phyloP scores from a whole-genome alignment of 495 filamentous ascomycete genomes.

The Penicillium desertorum region DNA sequence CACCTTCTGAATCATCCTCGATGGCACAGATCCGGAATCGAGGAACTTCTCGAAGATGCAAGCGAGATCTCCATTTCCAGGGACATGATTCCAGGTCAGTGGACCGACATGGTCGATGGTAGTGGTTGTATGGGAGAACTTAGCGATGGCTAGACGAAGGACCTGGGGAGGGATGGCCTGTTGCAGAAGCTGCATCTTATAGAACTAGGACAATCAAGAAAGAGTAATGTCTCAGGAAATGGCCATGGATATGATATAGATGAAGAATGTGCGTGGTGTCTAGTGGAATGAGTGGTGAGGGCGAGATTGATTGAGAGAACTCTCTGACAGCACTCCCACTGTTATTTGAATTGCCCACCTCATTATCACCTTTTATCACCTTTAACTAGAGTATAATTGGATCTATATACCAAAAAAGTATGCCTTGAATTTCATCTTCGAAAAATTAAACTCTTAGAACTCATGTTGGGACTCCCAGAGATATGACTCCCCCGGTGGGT shows the following conservation, averaged over 20 bases:
- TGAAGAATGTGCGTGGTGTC: background rate
- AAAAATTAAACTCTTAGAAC: background rate
- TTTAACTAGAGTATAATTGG: background rate
- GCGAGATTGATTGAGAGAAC: background rate
- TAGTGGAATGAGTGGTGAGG: background rate
- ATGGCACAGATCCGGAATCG: background rate
- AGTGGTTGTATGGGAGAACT: constrained; percentile 45
- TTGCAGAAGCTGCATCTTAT: background rate
- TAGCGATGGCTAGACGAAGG: constrained; percentile 36
- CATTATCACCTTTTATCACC: background rate
- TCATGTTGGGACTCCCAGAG: background rate
- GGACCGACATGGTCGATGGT: constrained; percentile 34
- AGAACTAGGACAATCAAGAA: background rate
- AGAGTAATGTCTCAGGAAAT: too few species aligned
- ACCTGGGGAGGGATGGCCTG: constrained; percentile 15
- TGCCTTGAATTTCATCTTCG: background rate
- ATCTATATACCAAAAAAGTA: background rate
- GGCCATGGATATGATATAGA: background rate
- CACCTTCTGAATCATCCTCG: constrained; percentile 29
- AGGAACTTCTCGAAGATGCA: constrained; percentile 31
- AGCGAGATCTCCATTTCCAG: constrained; percentile 33
- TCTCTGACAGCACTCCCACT: background rate
- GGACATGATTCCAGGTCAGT: constrained; percentile 42
- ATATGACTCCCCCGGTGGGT: too few species aligned
- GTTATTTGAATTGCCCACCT: background rate